Base-by-base conservation (phyloP, 2,329 filamentous ascomycete species). In the Penicillium psychrosexuale region DNA sequence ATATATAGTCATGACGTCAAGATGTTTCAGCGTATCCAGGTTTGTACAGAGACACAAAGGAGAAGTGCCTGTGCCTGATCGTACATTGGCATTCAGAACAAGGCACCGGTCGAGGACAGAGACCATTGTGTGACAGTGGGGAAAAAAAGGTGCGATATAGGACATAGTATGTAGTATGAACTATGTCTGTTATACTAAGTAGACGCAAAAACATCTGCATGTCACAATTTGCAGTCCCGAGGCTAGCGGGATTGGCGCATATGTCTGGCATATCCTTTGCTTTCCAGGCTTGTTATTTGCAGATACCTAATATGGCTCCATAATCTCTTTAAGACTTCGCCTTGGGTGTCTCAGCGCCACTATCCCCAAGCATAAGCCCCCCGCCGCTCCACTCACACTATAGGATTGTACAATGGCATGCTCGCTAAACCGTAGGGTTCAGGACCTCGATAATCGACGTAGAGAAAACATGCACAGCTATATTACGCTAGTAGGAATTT, bases 1-100 rank as follows among this genome's bases (percentile, higher is more conserved):
- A 51, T 28, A 53, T 51, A 36, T 61, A 58, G 54, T 64, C 53
- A n/a, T 64, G 63, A 65, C 61, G 61, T 65, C 62, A 60, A 52
- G 8, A 43, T 62, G 63, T 64, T 60, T 62, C 57, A 61, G 42
- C 22, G 17, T 34, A 43, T 52, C 53, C 49, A 22, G n/a, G 5
- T 40, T 55, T 56, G 33, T 27, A 31, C 39, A n/a, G 48, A 31
- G 27, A 8, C n/a, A 37, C 50, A 49, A 50, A 37, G 37, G 38
- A 31, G 22, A 33, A 27, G 27, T 44, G 37, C 46, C 27, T 53
- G 56, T 60, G 33, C 46, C 57, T 60, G 55, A 50, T 56, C 58
- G 49, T 45, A 55, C 39, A 50, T 58, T 42, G 50, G 38, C 46
- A 55, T 48, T 53, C 31, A 46, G n/a, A 46, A 36, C 46, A 45